Evolutionary conservation across 768 basidiomycete species (phyloP).

Genomic region (Suillus spraguei): DNA sequence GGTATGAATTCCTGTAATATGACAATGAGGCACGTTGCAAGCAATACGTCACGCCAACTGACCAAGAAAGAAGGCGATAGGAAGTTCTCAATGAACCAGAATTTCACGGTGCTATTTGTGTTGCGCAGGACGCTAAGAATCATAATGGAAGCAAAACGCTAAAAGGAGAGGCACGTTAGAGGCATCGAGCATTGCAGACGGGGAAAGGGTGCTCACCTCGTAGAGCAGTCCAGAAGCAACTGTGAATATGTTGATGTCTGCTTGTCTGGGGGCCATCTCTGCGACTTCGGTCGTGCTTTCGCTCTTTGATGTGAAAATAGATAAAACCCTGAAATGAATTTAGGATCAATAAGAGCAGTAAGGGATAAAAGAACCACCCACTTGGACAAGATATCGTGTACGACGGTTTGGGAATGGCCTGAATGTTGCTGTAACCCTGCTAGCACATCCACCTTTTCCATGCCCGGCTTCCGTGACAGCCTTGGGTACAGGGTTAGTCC

Average conservation of each 20-base stretch:
- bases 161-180: conserved; percentile 11
- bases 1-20: conserved; percentile 85
- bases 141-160: conserved; percentile 99
- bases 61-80: conserved; percentile 96
- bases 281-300: conserved; percentile 26
- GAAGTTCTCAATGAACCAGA: conserved; percentile 99
- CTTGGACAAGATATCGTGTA: conserved; percentile 56
- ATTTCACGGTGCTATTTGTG: conserved; percentile 94
- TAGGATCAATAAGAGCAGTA: conserved; percentile 14
- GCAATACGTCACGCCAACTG: conserved; percentile 25
- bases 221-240: conserved; percentile 96
- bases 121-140: conserved; percentile 94
- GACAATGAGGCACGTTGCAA: conserved; percentile 1
- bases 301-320: conserved; percentile 40
- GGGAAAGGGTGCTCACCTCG: conserved; percentile 59
- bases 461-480: conserved; percentile 67
- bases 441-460: conserved; percentile 84
- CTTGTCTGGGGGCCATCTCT: conserved; percentile 49
- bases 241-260: conserved; percentile 98
- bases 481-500: conserved; percentile 89
- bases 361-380: conserved; percentile 34
- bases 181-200: neutral
- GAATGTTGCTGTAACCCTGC: conserved; percentile 41
- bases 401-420: conserved; percentile 38
- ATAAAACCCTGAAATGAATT: conserved; percentile 42